Base-by-base conservation (phyloP, 192 early-diverging fungal genomes). In the Entomortierella beljakovae region DNA sequence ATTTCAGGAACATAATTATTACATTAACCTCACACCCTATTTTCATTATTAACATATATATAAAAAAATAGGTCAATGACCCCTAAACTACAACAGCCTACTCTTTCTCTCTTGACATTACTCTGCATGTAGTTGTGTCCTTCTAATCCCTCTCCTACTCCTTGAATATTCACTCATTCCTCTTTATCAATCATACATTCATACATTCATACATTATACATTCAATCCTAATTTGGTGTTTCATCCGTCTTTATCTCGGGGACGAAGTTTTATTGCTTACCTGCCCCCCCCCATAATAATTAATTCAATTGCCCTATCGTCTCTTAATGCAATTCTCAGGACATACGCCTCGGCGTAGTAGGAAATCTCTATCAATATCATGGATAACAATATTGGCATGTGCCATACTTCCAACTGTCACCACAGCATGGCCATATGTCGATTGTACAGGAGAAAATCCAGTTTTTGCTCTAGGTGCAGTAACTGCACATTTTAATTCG, bases 351-450 rank as follows among this genome's bases (percentile, higher is more conserved):
- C 37, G 64, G 52, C 63, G 64, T 64, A 58, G 57, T 31, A 61
- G 65, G 35, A 37, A 48, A 49, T n/a, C 37, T 20, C 35, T 18
- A 3, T 56, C 48, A 28, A 23, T 56, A 4, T 32, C 42, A n/a
- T 34, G 43, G 38, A 28, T 68, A 1, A 3, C 56, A 23, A 10
- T 60, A 23, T 11, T 66, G 26, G 38, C 32, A 29, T 34, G 52
- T 20, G 28, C 43, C 26, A 15, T 60, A 2, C n/a, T 57, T 8
- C 55, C 75, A 11, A 15, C 55, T 11, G 0, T 34, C 2, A 57
- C 55, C 40, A 43, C 61, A 2, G 75, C 75, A 64, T 79, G 75
- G 75, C 75, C 75, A 22, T 79, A 79, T 64, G 56, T 65, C 15
- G 75, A 79, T 26, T 79, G 75, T 50, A 70, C 75, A 3, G 67